Evolutionary conservation across 331 rosid species (phyloP).

Genomic region (Malus hybrid): DNA sequence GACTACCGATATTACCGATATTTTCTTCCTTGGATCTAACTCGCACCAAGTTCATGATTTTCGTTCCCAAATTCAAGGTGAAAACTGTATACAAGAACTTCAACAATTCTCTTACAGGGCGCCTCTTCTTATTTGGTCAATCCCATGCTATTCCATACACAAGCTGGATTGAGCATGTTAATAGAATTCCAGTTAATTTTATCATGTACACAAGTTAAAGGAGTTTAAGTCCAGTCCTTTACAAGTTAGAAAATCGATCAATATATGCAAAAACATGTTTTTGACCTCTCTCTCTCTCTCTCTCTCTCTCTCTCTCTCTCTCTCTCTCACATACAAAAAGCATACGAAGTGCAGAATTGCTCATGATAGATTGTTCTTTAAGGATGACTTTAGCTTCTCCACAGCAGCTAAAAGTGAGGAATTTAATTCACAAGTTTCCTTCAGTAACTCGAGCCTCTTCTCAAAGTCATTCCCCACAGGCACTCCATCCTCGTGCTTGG

Average conservation of each 20-base stretch:
- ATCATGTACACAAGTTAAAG: neutral
- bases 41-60: no score
- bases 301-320: no score
- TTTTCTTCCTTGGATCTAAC: no score
- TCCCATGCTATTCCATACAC: neutral
- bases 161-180: neutral
- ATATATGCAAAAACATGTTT: neutral
- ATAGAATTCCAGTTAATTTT: neutral
- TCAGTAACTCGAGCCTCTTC: slow-evolving; percentile 44
- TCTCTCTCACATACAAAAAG: neutral
- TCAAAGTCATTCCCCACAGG: slow-evolving; percentile 26
- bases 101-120: neutral
- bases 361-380: slow-evolving; percentile 21
- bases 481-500: slow-evolving; percentile 16
- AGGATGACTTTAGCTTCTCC: slow-evolving; percentile 37
- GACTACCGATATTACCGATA: no score
- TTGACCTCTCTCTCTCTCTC: neutral
- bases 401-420: slow-evolving; percentile 57
- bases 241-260: neutral
- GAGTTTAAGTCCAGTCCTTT: neutral
- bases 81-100: neutral
- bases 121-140: neutral
- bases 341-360: neutral
- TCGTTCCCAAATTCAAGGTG: no score
- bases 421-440: slow-evolving; percentile 65